Evolutionary conservation across 2,329 filamentous ascomycete genomes (phyloP).

Genomic region (Rhinocladiella mackenziei): DNA sequence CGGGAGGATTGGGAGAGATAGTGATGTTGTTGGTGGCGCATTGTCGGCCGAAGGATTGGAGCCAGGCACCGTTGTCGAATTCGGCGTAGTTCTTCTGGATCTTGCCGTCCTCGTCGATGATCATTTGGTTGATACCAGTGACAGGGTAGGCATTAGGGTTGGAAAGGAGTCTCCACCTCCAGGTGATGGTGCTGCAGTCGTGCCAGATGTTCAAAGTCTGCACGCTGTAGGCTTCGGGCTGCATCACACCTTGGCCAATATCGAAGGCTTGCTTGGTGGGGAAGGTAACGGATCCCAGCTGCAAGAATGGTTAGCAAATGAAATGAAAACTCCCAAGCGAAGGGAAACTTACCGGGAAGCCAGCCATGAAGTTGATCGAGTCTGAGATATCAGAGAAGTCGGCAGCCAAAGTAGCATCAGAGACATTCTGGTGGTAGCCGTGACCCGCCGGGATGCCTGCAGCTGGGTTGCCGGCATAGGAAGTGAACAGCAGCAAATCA

Average conservation of each 20-base stretch:
- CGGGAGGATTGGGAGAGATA: not conserved
- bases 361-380: slow-evolving; percentile 31
- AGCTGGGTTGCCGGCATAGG: slow-evolving; percentile 12
- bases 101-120: slow-evolving; percentile 21
- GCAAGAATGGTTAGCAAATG: too few species aligned
- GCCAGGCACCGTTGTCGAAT: slow-evolving; percentile 29
- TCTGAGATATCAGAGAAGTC: slow-evolving; percentile 29
- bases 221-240: slow-evolving; percentile 19
- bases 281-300: slow-evolving; percentile 27
- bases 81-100: slow-evolving; percentile 28
- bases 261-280: slow-evolving; percentile 25
- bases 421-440: slow-evolving; percentile 23
- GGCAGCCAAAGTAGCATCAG: slow-evolving; percentile 18
- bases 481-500: slow-evolving; percentile 25
- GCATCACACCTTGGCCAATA: slow-evolving; percentile 20
- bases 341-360: slow-evolving; percentile 27
- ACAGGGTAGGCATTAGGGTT: slow-evolving; percentile 16
- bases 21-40: slow-evolving; percentile 17
- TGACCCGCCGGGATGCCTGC: slow-evolving; percentile 13
- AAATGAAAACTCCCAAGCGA: too few species aligned
- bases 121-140: slow-evolving; percentile 28
- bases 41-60: slow-evolving; percentile 23
- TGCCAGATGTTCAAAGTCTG: slow-evolving; percentile 23
- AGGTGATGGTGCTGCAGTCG: slow-evolving; percentile 27
- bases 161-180: slow-evolving; percentile 24